These are phyloP conservation scores for Aureobasidium namibiae DNA, from an alignment of 2,329 filamentous ascomycete species.

Conservation along the genomic window DNA sequence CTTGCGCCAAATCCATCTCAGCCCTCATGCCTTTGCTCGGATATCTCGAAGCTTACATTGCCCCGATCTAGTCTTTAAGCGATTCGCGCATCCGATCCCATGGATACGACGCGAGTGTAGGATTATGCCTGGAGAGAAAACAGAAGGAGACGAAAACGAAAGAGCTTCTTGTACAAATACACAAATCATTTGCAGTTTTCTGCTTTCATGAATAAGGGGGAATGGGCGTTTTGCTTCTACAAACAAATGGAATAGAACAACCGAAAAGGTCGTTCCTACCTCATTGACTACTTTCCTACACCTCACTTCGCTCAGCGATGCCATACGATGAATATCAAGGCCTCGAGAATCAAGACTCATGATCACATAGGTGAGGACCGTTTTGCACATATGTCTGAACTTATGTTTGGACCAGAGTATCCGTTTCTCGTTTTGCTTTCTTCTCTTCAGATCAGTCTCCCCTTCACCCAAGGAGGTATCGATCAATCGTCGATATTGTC, in stretches of 20 bases:
- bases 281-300: neutral
- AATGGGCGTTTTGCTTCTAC: neutral
- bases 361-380: neutral
- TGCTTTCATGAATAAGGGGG: neutral
- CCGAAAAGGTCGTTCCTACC: neutral
- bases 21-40: neutral
- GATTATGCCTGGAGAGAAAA: neutral
- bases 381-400: too few species aligned
- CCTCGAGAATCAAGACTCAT: neutral
- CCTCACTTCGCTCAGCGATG: neutral
- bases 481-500: too few species aligned
- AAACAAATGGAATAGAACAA: neutral
- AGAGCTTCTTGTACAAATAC: neutral
- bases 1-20: neutral
- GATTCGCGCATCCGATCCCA: neutral
- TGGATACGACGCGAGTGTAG: neutral
- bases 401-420: too few species aligned
- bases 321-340: neutral
- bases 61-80: neutral
- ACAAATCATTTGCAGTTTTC: neutral
- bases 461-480: too few species aligned
- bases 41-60: neutral
- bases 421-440: too few species aligned
- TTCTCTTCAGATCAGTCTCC: too few species aligned
- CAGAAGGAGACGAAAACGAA: neutral